phyloP scores from a whole-genome alignment of 1,284 basidiomycete species.

The Ustilago nuda region DNA sequence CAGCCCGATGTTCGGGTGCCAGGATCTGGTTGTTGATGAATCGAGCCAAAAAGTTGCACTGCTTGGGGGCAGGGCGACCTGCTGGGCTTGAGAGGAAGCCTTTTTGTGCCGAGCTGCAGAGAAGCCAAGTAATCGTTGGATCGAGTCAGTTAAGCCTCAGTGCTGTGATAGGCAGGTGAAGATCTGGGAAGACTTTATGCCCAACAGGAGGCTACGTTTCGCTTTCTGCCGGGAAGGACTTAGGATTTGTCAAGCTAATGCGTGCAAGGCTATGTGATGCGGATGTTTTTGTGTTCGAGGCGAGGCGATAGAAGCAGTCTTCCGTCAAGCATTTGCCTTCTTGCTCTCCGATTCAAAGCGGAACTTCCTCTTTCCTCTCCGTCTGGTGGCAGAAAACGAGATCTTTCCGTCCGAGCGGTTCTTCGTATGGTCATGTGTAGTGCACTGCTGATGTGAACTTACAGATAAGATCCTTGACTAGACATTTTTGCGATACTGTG shows the following conservation, averaged over 20 bases:
- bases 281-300: too few relatives aligned
- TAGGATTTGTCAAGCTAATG: background rate
- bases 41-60: constrained; percentile 43
- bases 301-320: too few relatives aligned
- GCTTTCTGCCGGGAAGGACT: background rate
- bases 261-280: too few relatives aligned
- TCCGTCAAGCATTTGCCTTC: too few relatives aligned
- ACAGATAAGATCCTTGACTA: constrained; percentile 46
- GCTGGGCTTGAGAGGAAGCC: constrained; percentile 38
- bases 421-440: background rate
- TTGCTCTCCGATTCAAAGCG: background rate
- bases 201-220: too few relatives aligned
- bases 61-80: constrained; percentile 26
- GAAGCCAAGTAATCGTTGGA: too few relatives aligned
- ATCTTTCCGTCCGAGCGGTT: background rate
- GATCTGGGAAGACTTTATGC: background rate
- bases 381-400: too few relatives aligned
- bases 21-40: constrained; percentile 60
- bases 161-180: background rate
- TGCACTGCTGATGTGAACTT: constrained; percentile 13
- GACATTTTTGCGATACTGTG: constrained; percentile 16
- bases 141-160: background rate
- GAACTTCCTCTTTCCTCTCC: background rate
- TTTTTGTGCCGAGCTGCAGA: constrained; percentile 45
- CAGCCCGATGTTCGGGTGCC: constrained; percentile 61